These are phyloP conservation scores for Cerioporus squamosus DNA, from an alignment of 1,284 basidiomycete species.

Conservation along the genomic window DNA sequence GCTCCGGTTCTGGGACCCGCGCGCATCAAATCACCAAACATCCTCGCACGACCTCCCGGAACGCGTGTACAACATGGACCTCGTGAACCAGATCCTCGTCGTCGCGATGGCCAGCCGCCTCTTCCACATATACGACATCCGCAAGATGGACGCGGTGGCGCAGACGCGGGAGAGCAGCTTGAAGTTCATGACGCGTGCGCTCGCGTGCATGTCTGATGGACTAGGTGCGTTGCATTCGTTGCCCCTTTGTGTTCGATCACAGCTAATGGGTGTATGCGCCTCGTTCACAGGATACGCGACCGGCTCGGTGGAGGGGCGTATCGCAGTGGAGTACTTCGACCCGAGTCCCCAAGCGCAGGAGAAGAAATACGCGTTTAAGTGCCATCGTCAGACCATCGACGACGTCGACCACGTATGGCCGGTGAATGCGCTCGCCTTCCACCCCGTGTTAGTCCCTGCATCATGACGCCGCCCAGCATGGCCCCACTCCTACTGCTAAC, in stretches of 20 bases:
- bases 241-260: not conserved
- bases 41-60: constrained; percentile 77
- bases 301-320: constrained; percentile 93
- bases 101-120: constrained; percentile 90
- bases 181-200: constrained; percentile 92
- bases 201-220: constrained; percentile 92
- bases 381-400: constrained; percentile 89
- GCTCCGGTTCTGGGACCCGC: constrained; percentile 86
- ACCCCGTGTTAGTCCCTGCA: constrained; percentile 66
- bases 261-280: not conserved
- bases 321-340: constrained; percentile 98
- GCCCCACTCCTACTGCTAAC: constrained; percentile 2
- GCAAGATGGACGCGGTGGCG: constrained; percentile 72
- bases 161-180: constrained; percentile 91
- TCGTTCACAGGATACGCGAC: constrained; percentile 81
- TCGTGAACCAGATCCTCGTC: constrained; percentile 76
- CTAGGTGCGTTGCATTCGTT: constrained; percentile 61
- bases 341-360: constrained; percentile 76
- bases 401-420: constrained; percentile 99
- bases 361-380: constrained; percentile 98
- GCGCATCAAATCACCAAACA: constrained; percentile 59
- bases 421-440: constrained; percentile 94
- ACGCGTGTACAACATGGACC: constrained; percentile 83
- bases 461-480: not conserved
- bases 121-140: constrained; percentile 86